Evolutionary conservation across 108 stramenopile species (phyloP), one percentile per base, ranked within the genome.

Genomic region (Nitzschia palea): DNA sequence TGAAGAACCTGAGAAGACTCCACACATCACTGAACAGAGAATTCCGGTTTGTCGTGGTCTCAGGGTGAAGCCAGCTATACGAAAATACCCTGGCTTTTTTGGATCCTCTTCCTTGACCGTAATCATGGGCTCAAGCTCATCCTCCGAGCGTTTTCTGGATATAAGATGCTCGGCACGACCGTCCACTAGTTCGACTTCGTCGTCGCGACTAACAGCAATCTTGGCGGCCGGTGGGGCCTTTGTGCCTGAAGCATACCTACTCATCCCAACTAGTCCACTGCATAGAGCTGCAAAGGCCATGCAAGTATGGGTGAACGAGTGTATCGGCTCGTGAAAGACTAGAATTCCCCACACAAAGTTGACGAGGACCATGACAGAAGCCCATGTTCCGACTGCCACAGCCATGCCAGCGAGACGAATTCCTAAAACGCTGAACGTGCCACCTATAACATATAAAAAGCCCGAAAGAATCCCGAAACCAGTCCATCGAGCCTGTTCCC

Each of bases 361-460:
- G 18, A 80, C 68, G 5, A 87, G 30, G 20, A 87, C 83, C 44
- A 82, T 80, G 14, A 80, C 47, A 8, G 60, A 63, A 12, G 82
- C 70, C 82, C 86, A 86, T 9, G 75, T 83, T 0, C 89, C 89
- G 12, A 82, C 71, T 0, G 79, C 72, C 22, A 83, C 62, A 4
- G 89, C 89, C 6, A 90, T 67, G 0, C 89, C 89, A 33, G 82
- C 84, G 66, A 67, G 80, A 25, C 82, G 68, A 36, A 90, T 84
- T 3, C 67, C 82, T 48, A 74, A 80, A 26, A 86, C 79, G 8
- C 84, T 83, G 47, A 66, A 57, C 2, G 59, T 31, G 0, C 85
- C 85, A 15, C 82, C 88, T 10, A 28, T 27, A 9, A 76, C 81
- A 80, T 83, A 86, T 30, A 87, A 82, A 6, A 87, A 26, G 9